A percentile compares a stretch with the other conserved stretches of the same genome.
These are phyloP conservation scores for Boletus rufocinnamomeus DNA, from an alignment of 768 basidiomycete species.

Conservation along the genomic window DNA sequence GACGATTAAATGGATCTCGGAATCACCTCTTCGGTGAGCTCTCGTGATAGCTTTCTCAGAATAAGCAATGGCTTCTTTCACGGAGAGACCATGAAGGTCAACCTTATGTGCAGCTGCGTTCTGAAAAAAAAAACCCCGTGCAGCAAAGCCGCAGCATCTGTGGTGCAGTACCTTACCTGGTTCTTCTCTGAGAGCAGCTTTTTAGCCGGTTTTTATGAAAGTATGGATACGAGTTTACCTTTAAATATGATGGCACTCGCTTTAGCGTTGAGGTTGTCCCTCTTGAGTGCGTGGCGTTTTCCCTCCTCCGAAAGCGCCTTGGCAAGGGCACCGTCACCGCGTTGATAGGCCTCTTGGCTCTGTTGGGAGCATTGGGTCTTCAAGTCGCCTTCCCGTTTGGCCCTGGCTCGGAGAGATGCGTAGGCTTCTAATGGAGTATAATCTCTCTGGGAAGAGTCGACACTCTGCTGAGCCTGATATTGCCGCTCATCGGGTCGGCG, in stretches of 20 bases:
- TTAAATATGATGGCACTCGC: slow-evolving; percentile 84
- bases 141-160: background rate
- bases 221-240: slow-evolving; percentile 39
- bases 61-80: slow-evolving; percentile 82
- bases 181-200: slow-evolving; percentile 63
- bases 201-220: background rate
- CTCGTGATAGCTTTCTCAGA: slow-evolving; percentile 69
- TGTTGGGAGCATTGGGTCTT: slow-evolving; percentile 68
- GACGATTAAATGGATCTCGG: slow-evolving; percentile 78
- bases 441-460: slow-evolving; percentile 2
- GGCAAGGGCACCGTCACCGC: slow-evolving; percentile 71
- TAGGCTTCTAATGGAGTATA: slow-evolving; percentile 41
- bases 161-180: slow-evolving; percentile 42
- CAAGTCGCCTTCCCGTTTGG: slow-evolving; percentile 73
- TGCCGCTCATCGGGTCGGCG: slow-evolving; percentile 18
- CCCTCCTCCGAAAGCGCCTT: slow-evolving; percentile 81
- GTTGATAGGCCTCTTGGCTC: slow-evolving; percentile 72
- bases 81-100: slow-evolving; percentile 90
- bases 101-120: slow-evolving; percentile 69
- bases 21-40: slow-evolving; percentile 61
- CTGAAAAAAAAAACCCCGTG: slow-evolving; percentile 34
- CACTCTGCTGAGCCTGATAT: background rate
- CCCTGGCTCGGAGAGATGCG: slow-evolving; percentile 64
- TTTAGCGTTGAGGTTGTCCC: slow-evolving; percentile 74
- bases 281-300: slow-evolving; percentile 70